A percentile compares a stretch with the other conserved stretches of the same genome.
These are phyloP conservation scores for Selaginella tamariscina DNA, from an alignment of 75 land plant genomes.

Conservation along the genomic window DNA sequence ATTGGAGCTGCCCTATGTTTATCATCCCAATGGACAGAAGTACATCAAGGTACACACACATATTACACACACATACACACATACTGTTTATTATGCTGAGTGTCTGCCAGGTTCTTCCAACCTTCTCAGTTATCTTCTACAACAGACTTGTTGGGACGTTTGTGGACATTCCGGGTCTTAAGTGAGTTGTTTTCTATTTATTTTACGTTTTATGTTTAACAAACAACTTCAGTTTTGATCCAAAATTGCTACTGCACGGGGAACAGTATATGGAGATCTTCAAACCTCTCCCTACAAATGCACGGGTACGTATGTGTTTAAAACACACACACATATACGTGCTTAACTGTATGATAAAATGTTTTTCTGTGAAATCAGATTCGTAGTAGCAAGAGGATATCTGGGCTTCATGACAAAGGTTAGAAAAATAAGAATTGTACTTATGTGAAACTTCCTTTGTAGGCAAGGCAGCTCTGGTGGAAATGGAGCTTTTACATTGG, in stretches of 20 bases:
- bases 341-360: too few relatives aligned
- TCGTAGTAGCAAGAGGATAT: conserved; percentile 33
- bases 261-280: conserved; percentile 10
- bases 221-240: conserved; percentile 3
- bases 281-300: background rate
- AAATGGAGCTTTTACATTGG: conserved; percentile 51
- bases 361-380: too few relatives aligned
- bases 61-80: conserved; percentile 5
- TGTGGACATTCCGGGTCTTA: background rate
- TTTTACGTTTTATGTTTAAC: background rate
- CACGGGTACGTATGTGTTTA: background rate
- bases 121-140: background rate
- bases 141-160: background rate
- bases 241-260: background rate
- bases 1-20: conserved; percentile 75
- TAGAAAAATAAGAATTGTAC: conserved; percentile 5
- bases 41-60: conserved; percentile 40
- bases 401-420: conserved; percentile 94
- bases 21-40: conserved; percentile 61
- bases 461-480: conserved; percentile 85
- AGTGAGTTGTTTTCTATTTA: conserved; percentile 9
- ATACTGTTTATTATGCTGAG: background rate
- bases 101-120: conserved; percentile 6
- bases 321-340: too few relatives aligned
- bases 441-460: conserved; percentile 14